Conservation (phyloP, 495 filamentous ascomycete genomes). For the Aspergillus nidulans region DNA sequence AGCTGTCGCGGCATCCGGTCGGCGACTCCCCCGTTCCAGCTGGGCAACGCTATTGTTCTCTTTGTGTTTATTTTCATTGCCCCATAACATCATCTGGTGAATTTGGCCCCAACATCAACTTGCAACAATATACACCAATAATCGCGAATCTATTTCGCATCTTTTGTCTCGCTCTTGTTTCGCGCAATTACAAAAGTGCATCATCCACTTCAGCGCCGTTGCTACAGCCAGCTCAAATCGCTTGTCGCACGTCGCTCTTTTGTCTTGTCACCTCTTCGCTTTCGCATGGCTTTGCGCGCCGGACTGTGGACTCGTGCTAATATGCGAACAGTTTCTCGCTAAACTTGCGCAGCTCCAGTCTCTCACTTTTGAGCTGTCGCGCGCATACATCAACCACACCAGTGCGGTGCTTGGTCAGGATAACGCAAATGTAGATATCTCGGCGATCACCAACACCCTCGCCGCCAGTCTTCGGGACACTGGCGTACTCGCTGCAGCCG, state of each 20-base stretch:
- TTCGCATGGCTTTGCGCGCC: neutral
- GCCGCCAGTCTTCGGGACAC: constrained; percentile 42
- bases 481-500: constrained; percentile 37
- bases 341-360: constrained; percentile 68
- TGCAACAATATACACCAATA: neutral
- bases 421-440: constrained; percentile 45
- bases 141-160: neutral
- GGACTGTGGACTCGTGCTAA: constrained; percentile 16
- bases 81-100: neutral
- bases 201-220: constrained; percentile 14
- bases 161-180: neutral
- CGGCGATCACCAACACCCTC: constrained; percentile 41
- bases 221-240: constrained; percentile 3
- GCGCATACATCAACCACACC: constrained; percentile 77
- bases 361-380: constrained; percentile 66
- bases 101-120: neutral
- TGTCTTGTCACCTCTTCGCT: neutral
- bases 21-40: neutral
- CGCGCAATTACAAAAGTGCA: neutral
- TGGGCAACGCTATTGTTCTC: neutral
- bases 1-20: neutral
- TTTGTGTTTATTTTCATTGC: neutral
- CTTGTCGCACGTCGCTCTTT: constrained; percentile 9
- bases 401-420: constrained; percentile 69
- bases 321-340: constrained; percentile 58